Evolutionary conservation across 2,329 filamentous ascomycete species (phyloP), one percentile per base, ranked within the genome.

Genomic region (Fusarium tanahbumbuense): DNA sequence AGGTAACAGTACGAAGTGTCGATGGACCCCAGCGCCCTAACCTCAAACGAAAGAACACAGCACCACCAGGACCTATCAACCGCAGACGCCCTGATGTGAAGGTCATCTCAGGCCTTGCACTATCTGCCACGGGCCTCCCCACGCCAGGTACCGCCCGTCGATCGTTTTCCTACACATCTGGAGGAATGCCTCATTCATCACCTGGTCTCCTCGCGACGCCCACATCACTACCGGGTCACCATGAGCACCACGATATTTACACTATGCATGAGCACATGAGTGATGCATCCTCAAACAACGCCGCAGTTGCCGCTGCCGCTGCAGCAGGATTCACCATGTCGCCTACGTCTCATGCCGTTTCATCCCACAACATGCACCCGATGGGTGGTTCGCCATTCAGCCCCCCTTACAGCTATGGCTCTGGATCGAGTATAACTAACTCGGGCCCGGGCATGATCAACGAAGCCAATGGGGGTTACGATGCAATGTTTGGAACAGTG

Each of bases 401-500:
- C 37, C 80, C 83, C 8, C 78, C 79, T 3, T 85, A 84, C 66
- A 81, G 76, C 69, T 86, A 77, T 47, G 77, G 73, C 27, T 76
- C 77, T 18, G 78, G 75, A 20, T 75, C 76, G 25, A 75, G 73
- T 6, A 54, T 71, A n/a, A 75, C 73, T 46, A 73, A 77, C 55
- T 71, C 75, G 16, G 75, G 75, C 12, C 62, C 71, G 18, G 64
- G 69, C 13, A 69, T 76, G 44, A 76, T 78, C 46, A 74, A 77
- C 53, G 77, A 80, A 32, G 74, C 73, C 30, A 76, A 75, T 27
- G 77, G 78, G n/a, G 76, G 77, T 4, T 89, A 84, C 72, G 87
- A 89, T 65, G 85, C 87, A 13, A 89, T 90, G 86, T 90, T 90
- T 72, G 85, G 86, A 15, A 82, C 83, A 11, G 73, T 88, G 7